phyloP scores from a whole-genome alignment of 306 rosid species.

The Sindora glabra region DNA sequence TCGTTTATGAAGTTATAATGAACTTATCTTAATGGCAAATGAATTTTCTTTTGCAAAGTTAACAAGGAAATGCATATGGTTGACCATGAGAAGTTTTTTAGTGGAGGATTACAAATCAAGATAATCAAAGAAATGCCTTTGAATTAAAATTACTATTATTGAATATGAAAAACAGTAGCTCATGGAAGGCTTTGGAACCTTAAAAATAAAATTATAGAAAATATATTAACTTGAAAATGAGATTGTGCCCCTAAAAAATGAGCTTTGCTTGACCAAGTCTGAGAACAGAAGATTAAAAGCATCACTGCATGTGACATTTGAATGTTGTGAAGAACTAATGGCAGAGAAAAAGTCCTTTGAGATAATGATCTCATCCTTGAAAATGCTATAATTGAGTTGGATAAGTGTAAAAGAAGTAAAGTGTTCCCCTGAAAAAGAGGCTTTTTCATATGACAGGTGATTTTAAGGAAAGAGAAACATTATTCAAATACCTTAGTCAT shows the following conservation, averaged over 20 bases:
- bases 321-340: slow-evolving; percentile 43
- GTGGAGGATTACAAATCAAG: slow-evolving; percentile 39
- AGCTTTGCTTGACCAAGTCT: slow-evolving; percentile 23
- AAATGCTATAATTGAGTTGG: slow-evolving; percentile 32
- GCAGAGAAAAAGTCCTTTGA: slow-evolving; percentile 26
- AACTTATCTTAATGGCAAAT: no score
- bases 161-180: slow-evolving; percentile 36
- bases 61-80: no score
- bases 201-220: slow-evolving; percentile 36
- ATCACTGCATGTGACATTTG: slow-evolving; percentile 28
- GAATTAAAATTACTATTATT: slow-evolving; percentile 39
- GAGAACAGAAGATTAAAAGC: slow-evolving; percentile 43
- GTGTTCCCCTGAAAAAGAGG: slow-evolving; percentile 42
- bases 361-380: slow-evolving; percentile 31
- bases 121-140: slow-evolving; percentile 32
- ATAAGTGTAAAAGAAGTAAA: slow-evolving; percentile 34
- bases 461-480: slow-evolving; percentile 30
- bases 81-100: slow-evolving; percentile 32
- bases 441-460: slow-evolving; percentile 42
- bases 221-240: slow-evolving; percentile 28
- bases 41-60: slow-evolving; percentile 33
- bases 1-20: no score
- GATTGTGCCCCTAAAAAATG: slow-evolving; percentile 32
- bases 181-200: slow-evolving; percentile 29
- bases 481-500: no score